Base-by-base conservation (phyloP, 768 basidiomycete species). In the Amanita phalloides region DNA sequence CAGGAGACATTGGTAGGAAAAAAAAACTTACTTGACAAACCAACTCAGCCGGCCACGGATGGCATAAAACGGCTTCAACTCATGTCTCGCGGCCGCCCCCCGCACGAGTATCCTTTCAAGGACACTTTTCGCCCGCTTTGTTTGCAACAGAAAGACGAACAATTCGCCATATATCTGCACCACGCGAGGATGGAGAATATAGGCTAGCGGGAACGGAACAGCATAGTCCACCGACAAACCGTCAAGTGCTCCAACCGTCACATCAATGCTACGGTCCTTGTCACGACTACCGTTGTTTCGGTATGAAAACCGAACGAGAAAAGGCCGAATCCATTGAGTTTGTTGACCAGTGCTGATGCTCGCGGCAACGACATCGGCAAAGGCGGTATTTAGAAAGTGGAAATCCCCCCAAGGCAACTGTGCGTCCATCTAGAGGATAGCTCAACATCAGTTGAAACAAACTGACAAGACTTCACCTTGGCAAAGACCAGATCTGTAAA, bases 341-440 rank as follows among this genome's bases (percentile, higher is more conserved):
- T 70, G 67, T 4, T 67, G 58, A n/a, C 70, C 67, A 10, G 57
- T 63, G n/a, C 58, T 64, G 14, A 59, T 48, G 51, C 71, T 73
- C 14, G 77, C 71, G 55, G 78, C 73, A 35, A 82, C 70, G 26
- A 84, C 74, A 46, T 90, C 85, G 17, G 71, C 70, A 61, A 92
- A 89, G 8, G 83, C 79, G 26, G 78, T 82, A 59, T 91, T 91
- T 50, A 91, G 63, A 65, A 86, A 87, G 66, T 92, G 90, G 61
- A 88, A 89, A 60, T 91, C 90, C 43, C 66, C 73, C 89, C 89
- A 92, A 33, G 68, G 60, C 59, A 84, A 79, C 44, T 75, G 71
- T n/a, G 69, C 69, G 56, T 91, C 86, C 78, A 90, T 89, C 87
- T 90, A 49, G 4, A 45, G 17, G 3, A 41, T 41, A 21, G 35